phyloP scores from a whole-genome alignment of 2,329 filamentous ascomycete species.

The Fusarium beomiforme region DNA sequence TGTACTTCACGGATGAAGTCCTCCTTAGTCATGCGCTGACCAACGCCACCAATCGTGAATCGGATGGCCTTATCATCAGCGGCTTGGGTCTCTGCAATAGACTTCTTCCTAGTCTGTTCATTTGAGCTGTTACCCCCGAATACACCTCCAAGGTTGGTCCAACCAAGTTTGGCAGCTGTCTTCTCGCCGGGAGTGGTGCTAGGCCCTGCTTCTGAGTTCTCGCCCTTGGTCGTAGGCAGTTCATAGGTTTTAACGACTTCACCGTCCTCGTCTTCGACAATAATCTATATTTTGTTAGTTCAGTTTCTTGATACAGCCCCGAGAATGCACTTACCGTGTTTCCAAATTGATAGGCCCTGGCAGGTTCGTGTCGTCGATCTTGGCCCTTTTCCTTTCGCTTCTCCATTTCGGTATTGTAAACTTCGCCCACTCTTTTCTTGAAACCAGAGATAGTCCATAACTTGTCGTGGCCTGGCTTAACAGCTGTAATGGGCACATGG shows the following conservation, averaged over 20 bases:
- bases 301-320: not conserved
- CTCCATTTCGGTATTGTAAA: slow-evolving; percentile 68
- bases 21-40: slow-evolving; percentile 79
- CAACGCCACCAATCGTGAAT: slow-evolving; percentile 80
- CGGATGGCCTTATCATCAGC: slow-evolving; percentile 77
- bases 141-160: slow-evolving; percentile 57
- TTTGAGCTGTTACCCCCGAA: slow-evolving; percentile 47
- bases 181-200: slow-evolving; percentile 50
- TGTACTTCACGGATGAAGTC: slow-evolving; percentile 82
- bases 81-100: slow-evolving; percentile 56
- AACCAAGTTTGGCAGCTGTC: slow-evolving; percentile 57
- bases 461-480: slow-evolving; percentile 33
- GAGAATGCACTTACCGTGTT: slow-evolving; percentile 68
- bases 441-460: slow-evolving; percentile 53
- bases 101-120: slow-evolving; percentile 52
- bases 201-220: slow-evolving; percentile 49
- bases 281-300: slow-evolving; percentile 68
- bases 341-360: slow-evolving; percentile 86
- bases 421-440: slow-evolving; percentile 61
- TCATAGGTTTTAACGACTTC: slow-evolving; percentile 89
- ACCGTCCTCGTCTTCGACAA: slow-evolving; percentile 87
- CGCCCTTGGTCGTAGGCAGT: slow-evolving; percentile 65
- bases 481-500: slow-evolving; percentile 34
- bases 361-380: slow-evolving; percentile 73
- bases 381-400: slow-evolving; percentile 72